These are phyloP conservation scores for Mycena olivaceomarginata DNA, from an alignment of 768 basidiomycete genomes.

Conservation along the genomic window DNA sequence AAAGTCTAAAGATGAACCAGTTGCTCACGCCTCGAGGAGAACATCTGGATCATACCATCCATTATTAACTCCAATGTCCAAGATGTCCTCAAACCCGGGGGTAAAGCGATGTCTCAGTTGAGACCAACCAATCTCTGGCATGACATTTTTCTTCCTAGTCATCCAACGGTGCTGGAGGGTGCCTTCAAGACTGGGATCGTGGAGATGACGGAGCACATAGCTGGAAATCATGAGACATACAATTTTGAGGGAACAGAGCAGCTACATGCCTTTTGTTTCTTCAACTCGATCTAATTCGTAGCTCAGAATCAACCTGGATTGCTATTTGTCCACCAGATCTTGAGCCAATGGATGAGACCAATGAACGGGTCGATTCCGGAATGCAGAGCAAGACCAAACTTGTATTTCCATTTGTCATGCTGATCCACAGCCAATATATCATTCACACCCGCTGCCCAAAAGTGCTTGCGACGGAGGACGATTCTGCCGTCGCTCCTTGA, in stretches of 20 bases:
- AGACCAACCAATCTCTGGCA: constrained; percentile 50
- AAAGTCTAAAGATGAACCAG: neutral
- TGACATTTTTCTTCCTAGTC: constrained; percentile 47
- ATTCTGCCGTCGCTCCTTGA: constrained; percentile 24
- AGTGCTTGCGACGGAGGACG: constrained; percentile 8
- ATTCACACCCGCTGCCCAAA: constrained; percentile 7
- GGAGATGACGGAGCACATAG: constrained; percentile 48
- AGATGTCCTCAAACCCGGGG: constrained; percentile 8
- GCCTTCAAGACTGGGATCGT: constrained; percentile 48
- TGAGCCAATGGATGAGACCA: constrained; percentile 47
- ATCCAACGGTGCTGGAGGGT: constrained; percentile 53
- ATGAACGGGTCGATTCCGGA: constrained; percentile 38
- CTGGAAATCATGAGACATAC: constrained; percentile 48
- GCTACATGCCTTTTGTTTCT: neutral
- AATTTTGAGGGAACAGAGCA: neutral
- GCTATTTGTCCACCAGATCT: constrained; percentile 52
- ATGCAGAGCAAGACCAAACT: constrained; percentile 13
- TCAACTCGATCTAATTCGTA: neutral
- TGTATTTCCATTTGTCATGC: neutral
- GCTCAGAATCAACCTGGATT: constrained; percentile 46
- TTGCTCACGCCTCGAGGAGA: constrained; percentile 5
- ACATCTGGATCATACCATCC: constrained; percentile 18
- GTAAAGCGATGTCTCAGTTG: constrained; percentile 10
- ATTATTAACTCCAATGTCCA: neutral
- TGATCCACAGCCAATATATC: no score